phyloP scores from a whole-genome alignment of 805 yeast species.

The Scheffersomyces spartinae region DNA sequence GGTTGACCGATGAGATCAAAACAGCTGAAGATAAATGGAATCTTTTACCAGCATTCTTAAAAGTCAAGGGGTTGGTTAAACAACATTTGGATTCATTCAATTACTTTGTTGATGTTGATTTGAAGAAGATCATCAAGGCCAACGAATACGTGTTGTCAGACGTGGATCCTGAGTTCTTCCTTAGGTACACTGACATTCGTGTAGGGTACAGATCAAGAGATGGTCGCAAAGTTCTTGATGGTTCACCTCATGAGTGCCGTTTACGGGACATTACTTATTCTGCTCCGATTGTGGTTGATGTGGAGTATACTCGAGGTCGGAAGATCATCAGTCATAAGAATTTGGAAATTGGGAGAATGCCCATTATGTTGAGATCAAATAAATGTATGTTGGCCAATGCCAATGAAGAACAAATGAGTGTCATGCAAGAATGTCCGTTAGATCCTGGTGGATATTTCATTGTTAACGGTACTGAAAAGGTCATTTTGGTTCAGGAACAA shows the following conservation, averaged over 20 bases:
- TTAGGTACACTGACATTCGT: conserved; percentile 86
- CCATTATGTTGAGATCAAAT: conserved; percentile 92
- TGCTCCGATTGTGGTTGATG: conserved; percentile 94
- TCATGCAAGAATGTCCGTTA: conserved; percentile 83
- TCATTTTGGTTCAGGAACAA: conserved; percentile 93
- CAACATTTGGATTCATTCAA: conserved; percentile 98
- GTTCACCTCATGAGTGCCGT: conserved; percentile 93
- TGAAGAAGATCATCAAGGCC: conserved; percentile 86
- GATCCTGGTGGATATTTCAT: conserved; percentile 99
- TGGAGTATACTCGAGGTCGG: conserved; percentile 91
- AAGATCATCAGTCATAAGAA: conserved; percentile 84
- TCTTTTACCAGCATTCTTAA: conserved; percentile 85
- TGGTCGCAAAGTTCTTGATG: conserved; percentile 44
- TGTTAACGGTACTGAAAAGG: conserved; percentile 97
- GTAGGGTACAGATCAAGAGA: conserved; percentile 70
- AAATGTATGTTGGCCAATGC: conserved; percentile 80
- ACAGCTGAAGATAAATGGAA: conserved; percentile 98
- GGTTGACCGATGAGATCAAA: conserved; percentile 73
- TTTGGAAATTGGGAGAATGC: conserved; percentile 95
- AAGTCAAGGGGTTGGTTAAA: conserved; percentile 91
- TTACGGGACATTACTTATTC: conserved; percentile 88
- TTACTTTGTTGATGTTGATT: conserved; percentile 86
- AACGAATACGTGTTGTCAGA: conserved; percentile 83
- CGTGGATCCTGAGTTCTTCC: conserved; percentile 93
- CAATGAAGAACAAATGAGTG: conserved; percentile 76